phyloP scores from a whole-genome alignment of 164 flowering plant genomes.

The Umbellularia californica region DNA sequence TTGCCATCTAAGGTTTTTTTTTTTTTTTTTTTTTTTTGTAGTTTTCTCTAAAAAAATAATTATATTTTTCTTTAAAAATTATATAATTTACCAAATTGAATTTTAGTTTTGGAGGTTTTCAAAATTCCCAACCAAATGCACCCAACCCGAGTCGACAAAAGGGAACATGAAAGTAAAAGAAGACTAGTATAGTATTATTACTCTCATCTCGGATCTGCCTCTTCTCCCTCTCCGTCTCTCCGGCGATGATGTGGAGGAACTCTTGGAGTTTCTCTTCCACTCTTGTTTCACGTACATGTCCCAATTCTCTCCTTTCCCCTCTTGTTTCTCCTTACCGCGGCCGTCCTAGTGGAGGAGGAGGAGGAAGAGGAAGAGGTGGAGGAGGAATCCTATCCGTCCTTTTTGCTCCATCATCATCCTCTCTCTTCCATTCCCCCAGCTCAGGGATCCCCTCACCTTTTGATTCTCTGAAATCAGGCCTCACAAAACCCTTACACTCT shows the following conservation, averaged over 20 bases:
- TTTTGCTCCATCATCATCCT: not conserved
- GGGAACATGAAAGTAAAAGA: no score
- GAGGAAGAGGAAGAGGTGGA: not conserved
- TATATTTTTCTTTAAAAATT: no score
- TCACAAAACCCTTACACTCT: not conserved
- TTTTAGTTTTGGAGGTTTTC: no score
- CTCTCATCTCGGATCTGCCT: not conserved
- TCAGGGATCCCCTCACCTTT: conserved; percentile 4
- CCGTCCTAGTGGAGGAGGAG: no score
- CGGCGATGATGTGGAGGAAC: conserved; percentile 13
- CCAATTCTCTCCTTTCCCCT: not conserved
- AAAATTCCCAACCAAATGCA: no score
- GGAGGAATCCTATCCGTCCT: not conserved
- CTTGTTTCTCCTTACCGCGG: not conserved
- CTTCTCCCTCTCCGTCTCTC: not conserved
- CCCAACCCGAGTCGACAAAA: no score
- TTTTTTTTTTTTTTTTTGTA: no score
- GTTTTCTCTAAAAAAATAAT: no score
- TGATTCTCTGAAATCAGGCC: conserved; percentile 4
- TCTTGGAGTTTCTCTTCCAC: conserved; percentile 8
- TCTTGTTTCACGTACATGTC: not conserved
- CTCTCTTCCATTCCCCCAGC: not conserved
- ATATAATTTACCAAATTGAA: no score
- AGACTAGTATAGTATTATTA: no score
- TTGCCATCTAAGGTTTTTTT: no score